Conservation (phyloP, 768 basidiomycete species). For the Phlebiopsis flavidoalba region DNA sequence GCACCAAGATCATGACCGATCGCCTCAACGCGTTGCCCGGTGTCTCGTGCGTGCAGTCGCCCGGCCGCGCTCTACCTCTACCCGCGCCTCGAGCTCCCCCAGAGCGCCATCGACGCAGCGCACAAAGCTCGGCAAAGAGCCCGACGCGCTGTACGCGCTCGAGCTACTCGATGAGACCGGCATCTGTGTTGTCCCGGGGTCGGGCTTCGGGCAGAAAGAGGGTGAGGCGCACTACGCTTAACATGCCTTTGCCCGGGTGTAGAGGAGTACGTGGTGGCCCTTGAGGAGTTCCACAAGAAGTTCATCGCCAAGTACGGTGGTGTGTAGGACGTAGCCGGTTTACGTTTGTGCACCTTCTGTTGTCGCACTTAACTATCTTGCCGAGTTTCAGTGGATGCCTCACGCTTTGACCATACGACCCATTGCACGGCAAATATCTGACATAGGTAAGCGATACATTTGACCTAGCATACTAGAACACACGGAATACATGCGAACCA, state of each 20-base stretch:
- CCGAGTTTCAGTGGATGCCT: not conserved
- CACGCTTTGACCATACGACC: not conserved
- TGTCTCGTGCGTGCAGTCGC: conserved; percentile 84
- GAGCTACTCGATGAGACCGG: conserved; percentile 82
- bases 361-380: not conserved
- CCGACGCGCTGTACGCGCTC: conserved; percentile 88
- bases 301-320: conserved; percentile 49
- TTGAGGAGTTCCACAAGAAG: conserved; percentile 68
- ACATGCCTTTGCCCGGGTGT: conserved; percentile 95
- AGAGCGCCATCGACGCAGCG: conserved; percentile 71
- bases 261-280: conserved; percentile 83
- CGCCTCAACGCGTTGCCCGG: conserved; percentile 82
- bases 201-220: conserved; percentile 90
- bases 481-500: too few species aligned
- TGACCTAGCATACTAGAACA: not conserved
- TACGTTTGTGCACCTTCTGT: not conserved
- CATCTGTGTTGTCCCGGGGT: conserved; percentile 91
- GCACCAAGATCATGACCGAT: conserved; percentile 67
- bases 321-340: not conserved
- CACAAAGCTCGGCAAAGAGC: conserved; percentile 63
- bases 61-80: conserved; percentile 94
- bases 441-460: not conserved
- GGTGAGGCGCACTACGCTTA: conserved; percentile 88
- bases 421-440: not conserved
- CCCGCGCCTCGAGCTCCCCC: conserved; percentile 74